A percentile compares a stretch with the other conserved stretches of the same genome.
Conservation (phyloP, 1,284 basidiomycete genomes). For the Ceratobasidium papillatum region DNA sequence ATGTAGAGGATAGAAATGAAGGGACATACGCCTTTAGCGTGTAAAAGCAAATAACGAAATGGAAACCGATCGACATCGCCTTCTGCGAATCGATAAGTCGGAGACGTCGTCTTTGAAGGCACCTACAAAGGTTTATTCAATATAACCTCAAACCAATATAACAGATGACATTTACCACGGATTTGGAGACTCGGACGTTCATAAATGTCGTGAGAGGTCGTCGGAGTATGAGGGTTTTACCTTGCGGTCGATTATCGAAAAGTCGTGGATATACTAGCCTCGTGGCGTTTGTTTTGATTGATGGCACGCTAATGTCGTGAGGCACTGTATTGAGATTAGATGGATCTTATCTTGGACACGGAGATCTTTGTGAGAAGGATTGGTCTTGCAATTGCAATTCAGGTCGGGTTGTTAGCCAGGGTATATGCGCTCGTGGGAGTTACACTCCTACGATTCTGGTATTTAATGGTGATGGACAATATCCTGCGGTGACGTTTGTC, state of each 20-base stretch:
- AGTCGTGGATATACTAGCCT: neutral
- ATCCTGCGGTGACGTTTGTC: no score
- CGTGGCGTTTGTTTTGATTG: conserved; percentile 26
- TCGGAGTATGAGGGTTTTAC: neutral
- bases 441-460: no score
- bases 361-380: no score
- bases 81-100: neutral
- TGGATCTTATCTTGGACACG: conserved; percentile 9
- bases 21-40: neutral
- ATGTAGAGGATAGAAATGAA: neutral
- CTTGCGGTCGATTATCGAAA: neutral
- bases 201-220: neutral
- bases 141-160: no score
- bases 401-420: no score
- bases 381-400: no score
- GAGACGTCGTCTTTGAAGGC: neutral
- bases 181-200: conserved; percentile 15
- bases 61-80: conserved; percentile 6
- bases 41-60: neutral
- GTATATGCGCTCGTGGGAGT: no score
- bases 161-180: neutral
- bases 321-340: neutral
- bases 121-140: neutral
- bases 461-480: no score
- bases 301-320: neutral